A percentile compares a stretch with the other conserved stretches of the same genome.
These are phyloP conservation scores for Viola pubescens DNA, from an alignment of 441 rosid species.

Conservation along the genomic window DNA sequence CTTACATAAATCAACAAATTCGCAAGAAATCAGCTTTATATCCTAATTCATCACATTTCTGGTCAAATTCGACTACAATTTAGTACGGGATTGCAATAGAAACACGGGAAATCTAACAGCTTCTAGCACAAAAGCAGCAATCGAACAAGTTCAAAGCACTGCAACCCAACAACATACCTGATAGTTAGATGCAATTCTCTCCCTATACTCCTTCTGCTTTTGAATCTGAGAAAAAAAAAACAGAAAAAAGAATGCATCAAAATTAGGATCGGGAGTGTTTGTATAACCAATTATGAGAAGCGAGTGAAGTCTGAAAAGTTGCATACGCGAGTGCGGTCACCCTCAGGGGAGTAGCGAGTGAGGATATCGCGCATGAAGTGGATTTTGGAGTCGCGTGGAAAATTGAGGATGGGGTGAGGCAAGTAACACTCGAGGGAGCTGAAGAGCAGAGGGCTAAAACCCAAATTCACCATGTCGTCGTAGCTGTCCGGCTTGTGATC, in stretches of 20 bases:
- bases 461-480: conserved; percentile 49
- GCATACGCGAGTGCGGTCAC: conserved; percentile 62
- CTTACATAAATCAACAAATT: not conserved
- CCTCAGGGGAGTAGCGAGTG: conserved; percentile 54
- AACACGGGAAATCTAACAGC: too few species aligned
- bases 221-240: conserved; percentile 34
- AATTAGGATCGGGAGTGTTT: not conserved
- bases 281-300: not conserved
- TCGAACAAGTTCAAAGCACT: too few species aligned
- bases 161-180: conserved; percentile 33
- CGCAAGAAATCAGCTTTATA: too few species aligned
- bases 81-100: too few species aligned
- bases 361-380: conserved; percentile 71
- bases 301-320: not conserved
- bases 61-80: too few species aligned
- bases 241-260: not conserved
- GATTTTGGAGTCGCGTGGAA: conserved; percentile 43
- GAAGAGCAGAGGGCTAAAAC: conserved; percentile 38
- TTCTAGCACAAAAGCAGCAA: too few species aligned
- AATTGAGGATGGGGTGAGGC: conserved; percentile 49
- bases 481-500: conserved; percentile 67
- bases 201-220: conserved; percentile 68
- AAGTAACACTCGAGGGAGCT: conserved; percentile 60
- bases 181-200: conserved; percentile 49
- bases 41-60: too few species aligned